These are phyloP conservation scores for Pyrus pyrifolia DNA, from an alignment of 306 rosid genomes.

Conservation along the genomic window DNA sequence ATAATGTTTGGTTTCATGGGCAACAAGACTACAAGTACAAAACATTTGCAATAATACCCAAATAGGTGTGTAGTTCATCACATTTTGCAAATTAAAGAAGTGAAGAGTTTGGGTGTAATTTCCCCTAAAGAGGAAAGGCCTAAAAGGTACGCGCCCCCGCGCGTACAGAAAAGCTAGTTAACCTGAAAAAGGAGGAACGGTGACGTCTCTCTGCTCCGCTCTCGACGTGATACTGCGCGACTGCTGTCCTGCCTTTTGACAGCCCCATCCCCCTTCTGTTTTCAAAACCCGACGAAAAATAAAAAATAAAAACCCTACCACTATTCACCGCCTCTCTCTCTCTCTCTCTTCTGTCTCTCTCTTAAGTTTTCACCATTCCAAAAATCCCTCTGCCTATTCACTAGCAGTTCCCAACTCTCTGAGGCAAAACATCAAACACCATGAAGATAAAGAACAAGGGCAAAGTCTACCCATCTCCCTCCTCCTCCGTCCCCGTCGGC, in stretches of 20 bases:
- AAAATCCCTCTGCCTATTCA: neutral
- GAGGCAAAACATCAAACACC: neutral
- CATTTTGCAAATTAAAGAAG: neutral
- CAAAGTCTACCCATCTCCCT: conserved; percentile 53
- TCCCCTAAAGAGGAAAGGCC: neutral
- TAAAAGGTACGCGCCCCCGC: neutral
- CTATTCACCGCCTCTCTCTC: neutral
- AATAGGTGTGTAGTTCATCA: no score
- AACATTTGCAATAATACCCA: no score
- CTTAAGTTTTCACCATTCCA: neutral
- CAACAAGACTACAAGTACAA: no score
- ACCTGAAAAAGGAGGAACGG: conserved; percentile 2
- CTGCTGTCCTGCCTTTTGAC: neutral
- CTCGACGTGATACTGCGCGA: neutral
- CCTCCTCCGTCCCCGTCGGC: conserved; percentile 4
- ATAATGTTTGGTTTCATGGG: no score
- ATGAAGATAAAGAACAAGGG: conserved; percentile 65
- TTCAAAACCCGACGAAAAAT: neutral
- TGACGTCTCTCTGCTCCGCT: neutral
- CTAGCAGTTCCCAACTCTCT: neutral
- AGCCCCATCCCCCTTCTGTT: neutral
- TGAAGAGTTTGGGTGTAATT: neutral
- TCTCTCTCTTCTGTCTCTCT: conserved; percentile 2
- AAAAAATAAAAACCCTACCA: neutral
- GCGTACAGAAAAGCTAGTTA: neutral